phyloP scores from a whole-genome alignment of 441 rosid genomes.

The Pelargonium australe region DNA sequence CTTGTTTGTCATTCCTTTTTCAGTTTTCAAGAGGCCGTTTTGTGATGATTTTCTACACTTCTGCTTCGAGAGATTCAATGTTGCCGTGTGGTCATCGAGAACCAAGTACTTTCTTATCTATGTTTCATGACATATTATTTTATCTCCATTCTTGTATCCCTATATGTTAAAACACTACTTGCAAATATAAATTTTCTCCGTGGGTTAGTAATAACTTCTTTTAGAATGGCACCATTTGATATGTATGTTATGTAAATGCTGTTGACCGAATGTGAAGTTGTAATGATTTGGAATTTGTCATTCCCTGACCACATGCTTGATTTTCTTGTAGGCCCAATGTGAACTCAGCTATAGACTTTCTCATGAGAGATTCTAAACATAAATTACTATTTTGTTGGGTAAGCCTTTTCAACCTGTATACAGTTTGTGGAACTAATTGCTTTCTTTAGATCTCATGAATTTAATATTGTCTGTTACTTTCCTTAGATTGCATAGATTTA shows the following conservation, averaged over 20 bases:
- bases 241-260: neutral
- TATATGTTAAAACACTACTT: neutral
- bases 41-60: conserved; percentile 32
- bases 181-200: neutral
- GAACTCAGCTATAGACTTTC: conserved; percentile 18
- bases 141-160: neutral
- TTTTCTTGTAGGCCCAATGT: conserved; percentile 33
- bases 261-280: neutral
- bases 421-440: conserved; percentile 4
- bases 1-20: conserved; percentile 7
- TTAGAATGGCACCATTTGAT: neutral
- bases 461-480: conserved; percentile 2
- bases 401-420: conserved; percentile 12
- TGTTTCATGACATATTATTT: neutral
- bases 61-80: conserved; percentile 36
- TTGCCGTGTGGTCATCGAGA: conserved; percentile 46
- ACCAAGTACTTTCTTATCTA: conserved; percentile 23
- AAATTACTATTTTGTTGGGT: conserved; percentile 39
- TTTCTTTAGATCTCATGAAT: neutral
- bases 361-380: conserved; percentile 20
- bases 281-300: neutral
- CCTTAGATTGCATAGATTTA: neutral
- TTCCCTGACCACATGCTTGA: neutral
- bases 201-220: neutral
- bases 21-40: conserved; percentile 42